Base-by-base conservation (phyloP, 805 yeast genomes). In the Jamesozyma hellenica region DNA sequence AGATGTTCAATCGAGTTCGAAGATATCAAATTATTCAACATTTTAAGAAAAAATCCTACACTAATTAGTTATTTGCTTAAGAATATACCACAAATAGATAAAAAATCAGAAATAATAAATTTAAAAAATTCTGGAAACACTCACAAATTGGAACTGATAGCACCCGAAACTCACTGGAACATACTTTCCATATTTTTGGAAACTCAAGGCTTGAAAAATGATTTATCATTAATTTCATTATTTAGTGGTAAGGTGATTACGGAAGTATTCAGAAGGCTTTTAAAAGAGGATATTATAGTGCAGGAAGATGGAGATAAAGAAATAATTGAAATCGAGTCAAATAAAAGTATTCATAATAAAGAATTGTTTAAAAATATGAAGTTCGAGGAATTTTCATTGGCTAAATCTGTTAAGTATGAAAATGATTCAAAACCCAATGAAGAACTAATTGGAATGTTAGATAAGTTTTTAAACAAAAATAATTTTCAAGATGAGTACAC, bases 11-110 rank as follows among this genome's bases (percentile, higher is more conserved):
- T 44, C 16, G 40, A 28, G 28, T 46, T 45, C 18, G 44, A 40
- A 46, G 56, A 42, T 36, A 45, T 34, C n/a, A 23, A 32, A 26
- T 34, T 6, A n/a, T 45, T 12, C 48, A 50, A 36, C 7, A 33
- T 35, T 12, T 32, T 48, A 13, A 46, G 9, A 18, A 31, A 34
- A 7, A 46, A 50, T 35, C 57, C 56, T 10, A 48, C 39, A 19
- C 27, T 50, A 12, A 42, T 50, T 2, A 48, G 51, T 39, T 50
- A 40, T 37, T 40, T 52, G 1, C 17, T 56, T 4, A 52, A 51
- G 16, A 43, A 41, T 29, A 25, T 49, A 17, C 35, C 15, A 10
- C 16, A 9, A 13, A 11, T 17, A 11, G 32, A 30, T 11, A 16
- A 29, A 9, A 19, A 29, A 15, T n/a, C 15, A 14, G 10, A 29